A percentile compares a stretch with the other conserved stretches of the same genome.
Conservation (phyloP, 2,329 filamentous ascomycete species). For the Neonectria faginata region DNA sequence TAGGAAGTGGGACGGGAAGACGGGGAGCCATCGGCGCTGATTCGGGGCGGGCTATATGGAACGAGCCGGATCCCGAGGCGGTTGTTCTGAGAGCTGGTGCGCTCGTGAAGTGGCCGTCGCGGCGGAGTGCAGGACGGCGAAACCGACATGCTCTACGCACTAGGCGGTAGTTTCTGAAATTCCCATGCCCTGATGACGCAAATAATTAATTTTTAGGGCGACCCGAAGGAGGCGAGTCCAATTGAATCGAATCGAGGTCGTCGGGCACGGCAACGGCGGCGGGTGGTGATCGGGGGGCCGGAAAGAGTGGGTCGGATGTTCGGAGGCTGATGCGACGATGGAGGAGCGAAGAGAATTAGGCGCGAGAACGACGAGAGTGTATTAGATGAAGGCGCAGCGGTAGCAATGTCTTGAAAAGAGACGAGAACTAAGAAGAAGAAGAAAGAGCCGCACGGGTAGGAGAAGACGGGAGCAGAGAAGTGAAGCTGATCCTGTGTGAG, state of each 20-base stretch:
- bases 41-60: constrained; percentile 53
- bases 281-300: constrained; percentile 28
- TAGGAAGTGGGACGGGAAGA: constrained; percentile 44
- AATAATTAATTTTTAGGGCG: constrained; percentile 8
- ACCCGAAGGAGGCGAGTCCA: constrained; percentile 7
- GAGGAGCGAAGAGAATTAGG: constrained; percentile 31
- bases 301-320: constrained; percentile 34
- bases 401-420: not conserved
- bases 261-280: constrained; percentile 23
- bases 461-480: constrained; percentile 2
- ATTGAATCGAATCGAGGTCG: constrained; percentile 23
- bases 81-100: constrained; percentile 45
- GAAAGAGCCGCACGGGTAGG: constrained; percentile 7
- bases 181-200: constrained; percentile 39
- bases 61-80: constrained; percentile 53
- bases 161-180: constrained; percentile 35
- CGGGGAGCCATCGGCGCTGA: constrained; percentile 49
- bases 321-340: constrained; percentile 23
- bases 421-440: constrained; percentile 4
- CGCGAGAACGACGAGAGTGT: constrained; percentile 20
- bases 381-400: constrained; percentile 26
- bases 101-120: constrained; percentile 47
- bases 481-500: constrained; percentile 7
- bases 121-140: constrained; percentile 47
- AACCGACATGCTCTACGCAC: constrained; percentile 51